Evolutionary conservation across 2,329 filamentous ascomycete genomes (phyloP).

Genomic region (Penicillium sclerotigenum): DNA sequence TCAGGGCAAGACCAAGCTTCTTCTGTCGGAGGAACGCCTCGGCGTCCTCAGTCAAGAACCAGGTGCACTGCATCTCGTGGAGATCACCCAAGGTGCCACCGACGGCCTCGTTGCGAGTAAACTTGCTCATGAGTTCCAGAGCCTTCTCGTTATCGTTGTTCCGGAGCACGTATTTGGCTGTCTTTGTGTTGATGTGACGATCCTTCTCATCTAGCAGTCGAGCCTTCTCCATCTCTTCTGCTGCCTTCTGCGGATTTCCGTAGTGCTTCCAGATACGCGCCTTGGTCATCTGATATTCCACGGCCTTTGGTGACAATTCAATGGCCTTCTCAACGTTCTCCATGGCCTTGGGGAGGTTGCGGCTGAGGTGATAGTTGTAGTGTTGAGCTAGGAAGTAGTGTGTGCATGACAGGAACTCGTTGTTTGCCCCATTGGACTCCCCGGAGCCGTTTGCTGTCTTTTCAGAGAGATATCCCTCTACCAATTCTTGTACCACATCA

Average conservation of each 20-base stretch:
- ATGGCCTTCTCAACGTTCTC: slow-evolving; percentile 82
- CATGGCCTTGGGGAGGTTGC: slow-evolving; percentile 76
- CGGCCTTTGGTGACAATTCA: slow-evolving; percentile 71
- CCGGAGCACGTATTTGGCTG: slow-evolving; percentile 91
- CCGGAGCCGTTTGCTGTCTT: slow-evolving; percentile 49
- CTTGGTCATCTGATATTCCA: slow-evolving; percentile 93
- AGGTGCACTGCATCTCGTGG: slow-evolving; percentile 97
- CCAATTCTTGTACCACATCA: slow-evolving; percentile 69
- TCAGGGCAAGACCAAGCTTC: slow-evolving; percentile 80
- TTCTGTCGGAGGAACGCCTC: slow-evolving; percentile 80
- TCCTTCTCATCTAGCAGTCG: slow-evolving; percentile 83
- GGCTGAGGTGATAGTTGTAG: slow-evolving; percentile 88
- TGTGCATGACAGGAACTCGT: slow-evolving; percentile 69
- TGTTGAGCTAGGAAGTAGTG: slow-evolving; percentile 95
- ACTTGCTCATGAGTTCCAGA: slow-evolving; percentile 84
- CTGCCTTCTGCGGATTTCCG: slow-evolving; percentile 74
- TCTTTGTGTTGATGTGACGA: slow-evolving; percentile 97
- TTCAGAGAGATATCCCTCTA: slow-evolving; percentile 70
- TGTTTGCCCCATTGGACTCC: slow-evolving; percentile 52
- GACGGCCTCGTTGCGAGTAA: slow-evolving; percentile 85
- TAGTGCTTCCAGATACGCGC: slow-evolving; percentile 91
- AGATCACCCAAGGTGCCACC: slow-evolving; percentile 87
- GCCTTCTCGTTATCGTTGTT: slow-evolving; percentile 87
- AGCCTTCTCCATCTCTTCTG: slow-evolving; percentile 84
- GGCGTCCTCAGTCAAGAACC: slow-evolving; percentile 94